Evolutionary conservation across 352 stramenopile species (phyloP), one percentile per base, ranked within the genome.

Genomic region (Blastocystis hominis): DNA sequence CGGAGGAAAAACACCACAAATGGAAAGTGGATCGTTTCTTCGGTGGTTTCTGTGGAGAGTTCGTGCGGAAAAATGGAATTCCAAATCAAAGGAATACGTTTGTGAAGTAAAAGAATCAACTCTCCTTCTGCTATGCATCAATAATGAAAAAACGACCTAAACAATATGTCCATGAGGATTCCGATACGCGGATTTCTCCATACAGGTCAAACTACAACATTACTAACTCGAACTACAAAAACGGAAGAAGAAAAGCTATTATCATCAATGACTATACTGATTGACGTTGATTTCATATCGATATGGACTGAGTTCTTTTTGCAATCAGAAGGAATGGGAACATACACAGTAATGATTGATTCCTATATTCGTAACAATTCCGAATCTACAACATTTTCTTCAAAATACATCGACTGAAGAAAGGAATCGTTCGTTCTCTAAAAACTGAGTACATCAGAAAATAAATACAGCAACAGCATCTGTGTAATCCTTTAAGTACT

Each of bases 101-200:
- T 80, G 42, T 80, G 46, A 24, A 80, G 47, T 24, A 62, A 20
- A 50, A 80, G 42, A 24, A 62, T 80, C 40, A 80, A 62, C 70
- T 80, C 70, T 20, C 70, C 70, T 15, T 80, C 54, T 46, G 6
- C 47, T 72, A 80, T 64, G 6, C 30, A 42, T 38, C 2, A 64
- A 30, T 30, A 47, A 42, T 17, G 20, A 72, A 50, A 17, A n/a
- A 1, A 72, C 10, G 15, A n/a, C 24, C 7, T 0, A 38, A 47
- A 72, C 62, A 47, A 5, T 46, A 50, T 40, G 30, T 64, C 70
- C 70, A 80, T 1, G 50, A 64, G 13, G 13, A 80, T 20, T 80
- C 70, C 13, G 42, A 47, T 1, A 47, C 38, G 10, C 42, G 30
- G 2, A 80, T 64, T 0, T 10, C 15, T 47, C 40, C 70, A 80